Conservation (phyloP, 306 rosid species). For the Quercus berberidifolia region DNA sequence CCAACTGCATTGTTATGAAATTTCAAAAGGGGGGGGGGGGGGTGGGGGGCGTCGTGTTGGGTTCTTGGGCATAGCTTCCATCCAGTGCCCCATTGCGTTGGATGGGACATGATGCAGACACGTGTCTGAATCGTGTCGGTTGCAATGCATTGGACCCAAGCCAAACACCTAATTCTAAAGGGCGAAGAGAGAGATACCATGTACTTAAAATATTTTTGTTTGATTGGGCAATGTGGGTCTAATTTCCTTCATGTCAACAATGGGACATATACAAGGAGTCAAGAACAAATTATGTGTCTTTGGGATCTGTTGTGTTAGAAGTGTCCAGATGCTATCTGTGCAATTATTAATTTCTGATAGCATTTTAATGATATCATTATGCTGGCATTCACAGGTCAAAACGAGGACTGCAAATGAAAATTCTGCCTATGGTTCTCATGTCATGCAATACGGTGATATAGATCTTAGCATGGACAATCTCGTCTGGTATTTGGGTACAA, state of each 20-base stretch:
- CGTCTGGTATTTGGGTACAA: constrained; percentile 65
- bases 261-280: not conserved
- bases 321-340: not conserved
- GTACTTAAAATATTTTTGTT: not conserved
- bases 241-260: not conserved
- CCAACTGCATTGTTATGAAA: constrained; percentile 2
- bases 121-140: no score
- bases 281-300: not conserved
- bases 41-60: no score
- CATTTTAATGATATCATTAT: not conserved
- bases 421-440: constrained; percentile 73
- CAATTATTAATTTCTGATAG: constrained; percentile 2
- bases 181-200: not conserved
- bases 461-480: constrained; percentile 44
- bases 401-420: constrained; percentile 58
- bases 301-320: not conserved
- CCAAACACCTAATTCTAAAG: no score
- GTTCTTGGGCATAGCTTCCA: no score
- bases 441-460: constrained; percentile 89
- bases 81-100: no score
- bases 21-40: no score
- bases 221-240: not conserved
- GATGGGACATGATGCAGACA: no score
- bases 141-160: no score
- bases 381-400: constrained; percentile 63